These are phyloP conservation scores for Coffea canephora DNA, from an alignment of 257 asterid species.

Conservation along the genomic window DNA sequence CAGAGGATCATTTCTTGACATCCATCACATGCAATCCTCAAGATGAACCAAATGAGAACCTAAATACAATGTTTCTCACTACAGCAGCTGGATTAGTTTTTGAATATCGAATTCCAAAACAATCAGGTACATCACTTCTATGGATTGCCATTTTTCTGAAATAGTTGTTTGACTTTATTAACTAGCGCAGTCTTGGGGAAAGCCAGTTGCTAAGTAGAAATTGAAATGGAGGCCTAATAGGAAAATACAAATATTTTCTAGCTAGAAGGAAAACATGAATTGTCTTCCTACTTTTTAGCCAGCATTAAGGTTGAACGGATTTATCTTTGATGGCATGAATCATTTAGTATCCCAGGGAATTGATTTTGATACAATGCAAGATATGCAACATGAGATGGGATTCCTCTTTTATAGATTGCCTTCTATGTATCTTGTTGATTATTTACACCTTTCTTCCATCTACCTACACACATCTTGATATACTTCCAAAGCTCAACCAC, in stretches of 20 bases:
- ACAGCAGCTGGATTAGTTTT: constrained; percentile 63
- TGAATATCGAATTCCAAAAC: constrained; percentile 52
- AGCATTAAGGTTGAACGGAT: not conserved
- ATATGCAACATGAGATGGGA: not conserved
- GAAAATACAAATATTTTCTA: not conserved
- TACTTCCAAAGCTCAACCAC: not conserved
- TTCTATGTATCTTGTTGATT: not conserved
- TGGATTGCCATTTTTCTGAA: not conserved
- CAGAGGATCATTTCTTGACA: constrained; percentile 52
- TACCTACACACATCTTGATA: not conserved
- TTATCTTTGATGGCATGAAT: not conserved
- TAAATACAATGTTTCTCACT: constrained; percentile 49
- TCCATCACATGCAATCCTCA: constrained; percentile 63
- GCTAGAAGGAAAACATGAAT: not conserved
- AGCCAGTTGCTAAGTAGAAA: not conserved
- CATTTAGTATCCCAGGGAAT: not conserved
- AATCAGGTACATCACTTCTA: constrained; percentile 37
- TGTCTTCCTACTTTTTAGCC: not conserved
- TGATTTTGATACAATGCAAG: not conserved
- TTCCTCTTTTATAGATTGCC: not conserved
- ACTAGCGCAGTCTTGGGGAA: not conserved
- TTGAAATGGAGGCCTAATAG: not conserved
- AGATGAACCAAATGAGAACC: constrained; percentile 32
- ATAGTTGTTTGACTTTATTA: not conserved
- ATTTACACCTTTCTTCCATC: not conserved